Evolutionary conservation across 805 yeast genomes (phyloP), one percentile per base, ranked within the genome.

Genomic region (Candida chauliodis): DNA sequence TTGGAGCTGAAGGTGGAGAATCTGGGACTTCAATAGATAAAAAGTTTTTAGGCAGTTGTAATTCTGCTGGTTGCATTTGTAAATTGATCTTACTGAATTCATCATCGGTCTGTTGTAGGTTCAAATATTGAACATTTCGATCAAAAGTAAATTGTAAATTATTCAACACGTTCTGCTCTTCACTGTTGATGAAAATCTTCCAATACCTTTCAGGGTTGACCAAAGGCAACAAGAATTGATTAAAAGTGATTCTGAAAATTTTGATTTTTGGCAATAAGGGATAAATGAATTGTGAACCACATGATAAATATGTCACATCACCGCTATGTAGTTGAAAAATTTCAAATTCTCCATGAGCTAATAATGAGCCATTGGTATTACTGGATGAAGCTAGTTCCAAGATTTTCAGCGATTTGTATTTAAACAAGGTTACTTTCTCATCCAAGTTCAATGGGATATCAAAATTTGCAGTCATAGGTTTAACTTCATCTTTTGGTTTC

Each of bases 141-240:
- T 58, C 62, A 30, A 79, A 63, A 20, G 74, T 69, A 2, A 16
- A 17, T 41, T 63, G 68, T 35, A 71, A 52, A 15, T 45, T 44
- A 3, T 45, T 42, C 4, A 71, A 44, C 2, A 54, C 52, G 7
- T 44, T 38, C 1, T 40, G 36, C 31, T 67, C 64, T 3, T 51
- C 55, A 0, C 71, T 51, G 31, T 56, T 59, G 5, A 76, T 48
- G 24, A 62, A 58, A 8, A 76, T 65, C 42, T 70, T 71, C 95
- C 95, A 86, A 56, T 78, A 84, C 49, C 91, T 63, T 45, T 79
- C 82, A 0, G 95, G 95, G 49, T 84, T 84, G 19, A 76, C 77
- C 41, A 86, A 68, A 0, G 88, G 81, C 13, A 85, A 54, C 2
- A 82, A 67, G 47, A 81, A 81, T 47, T 71, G 74, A 35, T 65